These are phyloP conservation scores for Heliocybe sulcata DNA, from an alignment of 1,284 basidiomycete genomes.

Conservation along the genomic window DNA sequence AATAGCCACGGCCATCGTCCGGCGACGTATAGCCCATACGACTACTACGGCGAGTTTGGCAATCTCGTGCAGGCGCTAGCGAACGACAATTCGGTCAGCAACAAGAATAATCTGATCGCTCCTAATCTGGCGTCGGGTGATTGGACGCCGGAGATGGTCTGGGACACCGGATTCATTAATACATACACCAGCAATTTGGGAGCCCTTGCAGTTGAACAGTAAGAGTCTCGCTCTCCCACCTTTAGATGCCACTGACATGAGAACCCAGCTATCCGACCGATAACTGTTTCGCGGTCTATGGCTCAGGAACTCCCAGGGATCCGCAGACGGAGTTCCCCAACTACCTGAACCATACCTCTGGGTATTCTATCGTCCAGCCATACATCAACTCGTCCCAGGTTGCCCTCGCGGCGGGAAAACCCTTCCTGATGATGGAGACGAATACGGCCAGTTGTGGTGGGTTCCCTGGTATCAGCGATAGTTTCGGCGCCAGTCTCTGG, in stretches of 20 bases:
- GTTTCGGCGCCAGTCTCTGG: slow-evolving; percentile 62
- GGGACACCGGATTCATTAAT: slow-evolving; percentile 51
- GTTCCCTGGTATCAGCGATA: slow-evolving; percentile 44
- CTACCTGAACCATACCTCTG: slow-evolving; percentile 54
- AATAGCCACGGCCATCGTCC: slow-evolving; percentile 20
- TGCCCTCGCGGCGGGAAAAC: slow-evolving; percentile 40
- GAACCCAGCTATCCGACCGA: slow-evolving; percentile 35
- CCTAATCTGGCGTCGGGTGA: slow-evolving; percentile 46
- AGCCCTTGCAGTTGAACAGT: slow-evolving; percentile 52
- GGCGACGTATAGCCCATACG: slow-evolving; percentile 26
- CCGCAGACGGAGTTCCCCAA: slow-evolving; percentile 46
- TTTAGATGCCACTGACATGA: background rate
- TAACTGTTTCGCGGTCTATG: slow-evolving; percentile 55
- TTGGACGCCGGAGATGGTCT: slow-evolving; percentile 47
- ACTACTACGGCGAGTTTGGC: slow-evolving; percentile 46
- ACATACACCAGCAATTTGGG: slow-evolving; percentile 36
- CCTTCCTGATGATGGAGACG: slow-evolving; percentile 48
- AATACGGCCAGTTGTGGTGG: slow-evolving; percentile 54
- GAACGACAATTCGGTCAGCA: slow-evolving; percentile 30
- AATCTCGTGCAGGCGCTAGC: slow-evolving; percentile 31
- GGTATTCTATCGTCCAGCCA: slow-evolving; percentile 31
- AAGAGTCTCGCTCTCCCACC: slow-evolving; percentile 10
- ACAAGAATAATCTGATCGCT: slow-evolving; percentile 46
- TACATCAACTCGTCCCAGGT: slow-evolving; percentile 43
- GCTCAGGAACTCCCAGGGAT: slow-evolving; percentile 30